Percentiles rank a stretch among this genome's conserved stretches.
Conservation (phyloP, 495 filamentous ascomycete genomes). For the Neurospora terricola region DNA sequence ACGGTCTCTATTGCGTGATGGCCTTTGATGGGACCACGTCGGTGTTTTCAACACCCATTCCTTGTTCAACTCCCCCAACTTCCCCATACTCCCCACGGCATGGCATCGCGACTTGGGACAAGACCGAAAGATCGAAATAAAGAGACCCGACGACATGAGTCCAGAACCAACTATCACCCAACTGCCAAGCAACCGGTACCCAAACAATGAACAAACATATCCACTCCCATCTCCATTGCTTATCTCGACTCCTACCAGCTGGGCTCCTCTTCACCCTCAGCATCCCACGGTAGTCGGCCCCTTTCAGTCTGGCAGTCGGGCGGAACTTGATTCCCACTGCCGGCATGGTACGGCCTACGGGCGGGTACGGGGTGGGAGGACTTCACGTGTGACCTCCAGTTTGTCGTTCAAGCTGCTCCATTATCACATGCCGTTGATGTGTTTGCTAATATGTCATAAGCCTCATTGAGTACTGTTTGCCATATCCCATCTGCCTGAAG, state of each 20-base stretch:
- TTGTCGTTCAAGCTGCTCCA: background rate
- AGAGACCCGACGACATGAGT: background rate
- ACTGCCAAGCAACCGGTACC: background rate
- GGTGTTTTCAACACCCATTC: background rate
- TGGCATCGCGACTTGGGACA: background rate
- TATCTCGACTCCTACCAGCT: background rate
- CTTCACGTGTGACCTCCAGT: background rate
- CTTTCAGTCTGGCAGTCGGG: background rate
- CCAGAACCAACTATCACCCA: background rate
- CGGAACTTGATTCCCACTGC: background rate
- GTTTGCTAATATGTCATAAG: background rate
- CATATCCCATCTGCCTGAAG: too few relatives aligned
- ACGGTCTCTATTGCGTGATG: background rate
- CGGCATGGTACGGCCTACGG: background rate
- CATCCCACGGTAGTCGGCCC: background rate
- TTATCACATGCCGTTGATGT: background rate
- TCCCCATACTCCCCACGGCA: background rate
- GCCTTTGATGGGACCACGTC: background rate
- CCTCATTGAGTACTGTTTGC: background rate
- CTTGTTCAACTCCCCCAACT: background rate
- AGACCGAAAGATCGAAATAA: background rate
- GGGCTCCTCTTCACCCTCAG: background rate
- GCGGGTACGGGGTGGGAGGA: background rate
- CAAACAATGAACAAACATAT: background rate
- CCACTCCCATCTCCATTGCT: background rate